Base-by-base conservation (phyloP, 1,284 basidiomycete species). In the Cystobasidiaceae sp. region DNA sequence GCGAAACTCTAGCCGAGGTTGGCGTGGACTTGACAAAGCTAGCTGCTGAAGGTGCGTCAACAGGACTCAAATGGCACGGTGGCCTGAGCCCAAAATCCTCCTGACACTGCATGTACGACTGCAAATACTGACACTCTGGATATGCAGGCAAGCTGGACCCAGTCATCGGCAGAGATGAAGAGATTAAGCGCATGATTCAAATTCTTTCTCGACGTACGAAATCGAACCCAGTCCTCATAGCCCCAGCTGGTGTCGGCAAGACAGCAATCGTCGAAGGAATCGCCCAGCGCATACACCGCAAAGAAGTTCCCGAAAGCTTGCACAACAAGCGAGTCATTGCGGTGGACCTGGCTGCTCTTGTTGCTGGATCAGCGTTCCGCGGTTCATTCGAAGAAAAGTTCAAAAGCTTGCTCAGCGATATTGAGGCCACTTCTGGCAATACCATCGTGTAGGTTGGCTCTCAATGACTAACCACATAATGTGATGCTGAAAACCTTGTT, bases 331-430 rank as follows among this genome's bases (percentile, higher is more conserved):
- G 87, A 19, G 86, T 93, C 0, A 81, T 93, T 2, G 62, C 64
- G 8, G 67, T 73, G 32, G 90, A 93, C 75, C 80, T 93, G 1
- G 82, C 89, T 0, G 84, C 85, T 1, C 83, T 93, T 25, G 83
- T 94, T 78, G 89, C 88, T 13, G 91, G 91, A 2, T 89, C 91
- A 0, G 90, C 89, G 0, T 86, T 93, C 50, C 84, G 91, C 30
- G 93, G 92, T 1, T 86, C 90, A 67, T 94, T 94, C 67, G 92
- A 96, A 72, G 89, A 90, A 75, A 91, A 91, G 72, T 92, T 94
- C 82, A 92, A 91, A 75, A 85, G 84, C 0, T 79, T 93, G 4
- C 80, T 94, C 28, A 83, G 83, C 43, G 92, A 96, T 73, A 92
- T 96, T 67, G 89, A 93, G 73, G 88, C 86, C 15, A 85, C 89